Evolutionary conservation across 2,329 filamentous ascomycete genomes (phyloP), one percentile per base, ranked within the genome.

Genomic region (Fusarium vanettenii): DNA sequence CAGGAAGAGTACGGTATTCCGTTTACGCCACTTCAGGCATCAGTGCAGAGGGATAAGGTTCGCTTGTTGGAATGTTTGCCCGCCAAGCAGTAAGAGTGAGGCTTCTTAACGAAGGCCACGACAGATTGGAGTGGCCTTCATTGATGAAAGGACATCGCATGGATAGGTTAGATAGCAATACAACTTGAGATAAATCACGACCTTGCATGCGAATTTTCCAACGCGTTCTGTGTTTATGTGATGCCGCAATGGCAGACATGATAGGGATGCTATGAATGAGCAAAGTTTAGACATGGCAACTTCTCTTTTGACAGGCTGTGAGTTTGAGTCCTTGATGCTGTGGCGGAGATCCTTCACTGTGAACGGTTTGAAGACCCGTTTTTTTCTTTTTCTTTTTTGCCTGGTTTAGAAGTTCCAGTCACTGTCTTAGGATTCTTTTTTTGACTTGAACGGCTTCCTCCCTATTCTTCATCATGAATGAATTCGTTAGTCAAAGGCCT

Each of bases 1-100:
- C 56, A 67, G 56, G 45, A 25, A 8, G 66, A 75, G 27, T 70
- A 66, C n/a, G 72, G 56, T 4, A 59, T 59, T 41, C 56, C 35
- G 16, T 59, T 59, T 37, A 52, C 41, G 13, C 14, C 43, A 6
- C 20, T 52, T 22, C 18, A 37, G 7, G 60, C 20, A 22, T 35
- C 60, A 2, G 10, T 63, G 43, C 16, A 41, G 56, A 59, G 56
- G 35, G 56, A 59, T 6, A 59, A 59, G 56, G 60, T 13, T 63
- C 60, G 43, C 8, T 25, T 63, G 13, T 39, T 63, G 33, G 50
- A 33, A 16, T 56, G 35, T 29, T 33, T 63, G 60, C 35, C 29
- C 1, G 27, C 2, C 33, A 60, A 43, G 14, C 1, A 60, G 25
- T 8, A 13, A n/a, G 16, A n/a, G 25, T 29, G 2, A 29, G 7